phyloP scores from a whole-genome alignment of 2,329 filamentous ascomycete species.

The Colletotrichum chlorophyti region DNA sequence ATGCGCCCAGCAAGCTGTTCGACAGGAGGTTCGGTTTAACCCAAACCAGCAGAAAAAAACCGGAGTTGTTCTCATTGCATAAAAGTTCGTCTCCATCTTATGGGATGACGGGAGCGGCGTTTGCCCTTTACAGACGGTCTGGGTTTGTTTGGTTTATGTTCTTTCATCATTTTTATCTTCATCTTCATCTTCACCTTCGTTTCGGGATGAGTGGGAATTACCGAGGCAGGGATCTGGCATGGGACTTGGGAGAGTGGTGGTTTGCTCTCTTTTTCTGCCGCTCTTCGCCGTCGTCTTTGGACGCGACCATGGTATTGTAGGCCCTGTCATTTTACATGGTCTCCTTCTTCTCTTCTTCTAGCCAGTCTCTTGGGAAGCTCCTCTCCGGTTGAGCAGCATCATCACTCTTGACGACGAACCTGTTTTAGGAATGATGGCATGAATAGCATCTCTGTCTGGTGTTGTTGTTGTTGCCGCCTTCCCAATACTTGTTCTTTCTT shows the following conservation, averaged over 20 bases:
- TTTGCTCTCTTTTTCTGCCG: neutral
- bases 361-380: neutral
- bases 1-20: neutral
- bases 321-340: neutral
- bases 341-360: neutral
- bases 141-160: neutral
- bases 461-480: too few species aligned
- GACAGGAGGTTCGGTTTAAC: neutral
- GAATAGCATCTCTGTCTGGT: slow-evolving; percentile 4
- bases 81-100: slow-evolving; percentile 19
- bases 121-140: neutral
- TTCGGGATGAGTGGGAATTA: too few species aligned
- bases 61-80: slow-evolving; percentile 22
- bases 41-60: neutral
- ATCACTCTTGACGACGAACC: too few species aligned
- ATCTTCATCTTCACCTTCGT: neutral
- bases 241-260: too few species aligned
- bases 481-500: neutral
- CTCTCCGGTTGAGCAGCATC: too few species aligned
- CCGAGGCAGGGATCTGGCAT: too few species aligned
- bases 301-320: neutral
- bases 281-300: neutral
- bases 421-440: slow-evolving; percentile 18
- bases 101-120: slow-evolving; percentile 17
- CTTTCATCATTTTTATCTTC: neutral